These are phyloP conservation scores for Aspergillus niger DNA, from an alignment of 2,329 filamentous ascomycete species.

Conservation along the genomic window DNA sequence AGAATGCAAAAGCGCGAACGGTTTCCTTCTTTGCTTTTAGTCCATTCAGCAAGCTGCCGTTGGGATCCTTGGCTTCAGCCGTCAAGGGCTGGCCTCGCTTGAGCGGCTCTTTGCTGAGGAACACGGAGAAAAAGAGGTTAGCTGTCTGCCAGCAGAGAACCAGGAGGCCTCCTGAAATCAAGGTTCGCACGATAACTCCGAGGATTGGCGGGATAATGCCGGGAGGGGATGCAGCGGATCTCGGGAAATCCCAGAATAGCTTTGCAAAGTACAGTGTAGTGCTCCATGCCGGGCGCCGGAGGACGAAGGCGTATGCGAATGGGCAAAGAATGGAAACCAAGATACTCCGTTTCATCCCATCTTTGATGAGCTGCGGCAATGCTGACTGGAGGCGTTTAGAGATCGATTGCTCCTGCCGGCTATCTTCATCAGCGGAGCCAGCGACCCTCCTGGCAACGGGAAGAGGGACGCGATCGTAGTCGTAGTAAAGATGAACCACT, in stretches of 20 bases:
- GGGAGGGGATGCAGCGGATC: constrained; percentile 64
- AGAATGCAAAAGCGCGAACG: constrained; percentile 81
- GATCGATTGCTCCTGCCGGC: constrained; percentile 40
- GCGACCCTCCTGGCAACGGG: constrained; percentile 44
- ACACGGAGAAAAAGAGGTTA: constrained; percentile 77
- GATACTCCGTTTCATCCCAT: constrained; percentile 40
- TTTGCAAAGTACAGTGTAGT: constrained; percentile 71
- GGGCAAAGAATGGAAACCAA: constrained; percentile 51
- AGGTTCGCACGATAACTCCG: constrained; percentile 58
- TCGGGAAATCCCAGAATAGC: constrained; percentile 73
- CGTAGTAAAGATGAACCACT: constrained; percentile 67
- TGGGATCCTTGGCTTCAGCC: constrained; percentile 83
- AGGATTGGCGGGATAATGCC: constrained; percentile 57
- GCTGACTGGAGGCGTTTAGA: constrained; percentile 41
- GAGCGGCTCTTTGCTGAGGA: constrained; percentile 76
- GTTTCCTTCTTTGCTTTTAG: constrained; percentile 80
- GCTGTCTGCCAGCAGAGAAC: constrained; percentile 73
- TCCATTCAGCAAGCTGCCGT: constrained; percentile 82
- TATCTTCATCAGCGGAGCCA: constrained; percentile 37
- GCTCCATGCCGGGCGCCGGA: constrained; percentile 68
- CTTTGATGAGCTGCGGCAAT: constrained; percentile 33
- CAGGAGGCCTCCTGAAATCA: constrained; percentile 67
- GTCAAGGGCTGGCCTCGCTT: constrained; percentile 86
- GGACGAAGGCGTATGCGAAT: constrained; percentile 62
- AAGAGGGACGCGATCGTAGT: constrained; percentile 69